These are phyloP conservation scores for Trichosporon sp. DNA, from an alignment of 1,284 basidiomycete species.

Conservation along the genomic window DNA sequence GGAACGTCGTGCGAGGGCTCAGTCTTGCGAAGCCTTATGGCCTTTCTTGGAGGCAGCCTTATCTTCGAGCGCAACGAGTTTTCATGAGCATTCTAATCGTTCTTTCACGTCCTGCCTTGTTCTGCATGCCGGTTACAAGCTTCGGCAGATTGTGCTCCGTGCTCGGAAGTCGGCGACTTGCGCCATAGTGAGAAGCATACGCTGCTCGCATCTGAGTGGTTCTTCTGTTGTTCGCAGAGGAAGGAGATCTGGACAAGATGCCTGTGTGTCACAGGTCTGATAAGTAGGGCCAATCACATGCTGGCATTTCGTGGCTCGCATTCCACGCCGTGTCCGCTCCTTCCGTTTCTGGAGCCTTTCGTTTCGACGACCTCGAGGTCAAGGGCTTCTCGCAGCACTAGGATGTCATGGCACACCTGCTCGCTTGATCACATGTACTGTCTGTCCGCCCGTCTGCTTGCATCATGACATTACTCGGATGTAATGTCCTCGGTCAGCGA, in stretches of 20 bases:
- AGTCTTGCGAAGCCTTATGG: too few relatives aligned
- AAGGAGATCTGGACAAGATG: background rate
- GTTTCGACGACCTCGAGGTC: background rate
- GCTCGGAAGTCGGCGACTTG: conserved; percentile 4
- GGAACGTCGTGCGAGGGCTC: too few relatives aligned
- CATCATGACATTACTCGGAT: background rate
- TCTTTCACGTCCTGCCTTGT: too few relatives aligned
- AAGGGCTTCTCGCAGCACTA: background rate
- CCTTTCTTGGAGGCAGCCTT: too few relatives aligned
- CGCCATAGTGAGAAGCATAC: background rate
- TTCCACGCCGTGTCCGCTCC: background rate
- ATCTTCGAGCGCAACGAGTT: too few relatives aligned
- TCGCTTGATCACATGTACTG: background rate
- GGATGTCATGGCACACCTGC: background rate
- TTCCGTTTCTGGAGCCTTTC: background rate
- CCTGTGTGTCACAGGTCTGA: background rate
- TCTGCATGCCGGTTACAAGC: too few relatives aligned
- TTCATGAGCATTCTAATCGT: too few relatives aligned
- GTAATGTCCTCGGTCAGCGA: conserved; percentile 6
- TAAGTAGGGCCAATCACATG: conserved; percentile 1
- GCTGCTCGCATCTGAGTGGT: background rate
- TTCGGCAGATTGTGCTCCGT: background rate
- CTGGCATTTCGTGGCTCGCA: background rate
- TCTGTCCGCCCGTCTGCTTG: background rate
- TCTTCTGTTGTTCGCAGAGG: background rate